phyloP scores from a whole-genome alignment of 108 stramenopile genomes.

The Seminavis robusta region DNA sequence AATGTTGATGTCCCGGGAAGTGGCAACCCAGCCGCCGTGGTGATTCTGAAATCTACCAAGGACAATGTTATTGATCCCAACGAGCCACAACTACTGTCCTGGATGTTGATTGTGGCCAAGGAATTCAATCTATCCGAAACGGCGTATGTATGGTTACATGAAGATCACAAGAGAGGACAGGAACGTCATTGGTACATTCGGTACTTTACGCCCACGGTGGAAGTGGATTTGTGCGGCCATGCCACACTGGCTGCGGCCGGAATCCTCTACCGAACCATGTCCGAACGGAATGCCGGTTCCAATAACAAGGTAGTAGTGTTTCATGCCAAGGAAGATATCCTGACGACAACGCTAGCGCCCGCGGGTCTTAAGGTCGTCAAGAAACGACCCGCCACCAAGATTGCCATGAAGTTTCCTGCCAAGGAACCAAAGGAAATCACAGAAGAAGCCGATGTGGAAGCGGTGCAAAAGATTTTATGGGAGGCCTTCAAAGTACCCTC shows the following conservation, averaged over 20 bases:
- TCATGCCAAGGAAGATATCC: slow-evolving; percentile 50
- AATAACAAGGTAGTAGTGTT: slow-evolving; percentile 31
- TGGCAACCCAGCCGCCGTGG: slow-evolving; percentile 97
- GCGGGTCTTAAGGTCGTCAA: no score
- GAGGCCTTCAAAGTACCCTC: slow-evolving; percentile 40
- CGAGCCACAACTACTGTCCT: slow-evolving; percentile 37
- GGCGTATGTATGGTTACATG: slow-evolving; percentile 70
- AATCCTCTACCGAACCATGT: slow-evolving; percentile 40
- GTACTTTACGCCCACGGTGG: slow-evolving; percentile 65
- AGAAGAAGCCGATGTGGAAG: slow-evolving; percentile 17
- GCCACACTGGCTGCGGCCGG: slow-evolving; percentile 74
- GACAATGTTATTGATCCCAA: slow-evolving; percentile 16
- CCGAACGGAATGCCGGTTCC: slow-evolving; percentile 8
- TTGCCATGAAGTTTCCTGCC: slow-evolving; percentile 46
- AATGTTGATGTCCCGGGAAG: slow-evolving; percentile 51
- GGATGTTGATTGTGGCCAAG: slow-evolving; percentile 87
- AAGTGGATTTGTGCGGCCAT: slow-evolving; percentile 94
- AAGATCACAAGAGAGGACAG: slow-evolving; percentile 3
- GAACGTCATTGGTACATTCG: slow-evolving; percentile 61
- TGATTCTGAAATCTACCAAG: slow-evolving; percentile 55
- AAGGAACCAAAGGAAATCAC: slow-evolving; percentile 33
- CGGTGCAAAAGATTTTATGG: slow-evolving; percentile 55
- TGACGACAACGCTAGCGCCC: slow-evolving; percentile 8
- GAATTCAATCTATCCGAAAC: slow-evolving; percentile 96
- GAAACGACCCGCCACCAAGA: slow-evolving; percentile 11